Conservation (phyloP, 2,329 filamentous ascomycete genomes). For the Orbilia blumenaviensis region DNA sequence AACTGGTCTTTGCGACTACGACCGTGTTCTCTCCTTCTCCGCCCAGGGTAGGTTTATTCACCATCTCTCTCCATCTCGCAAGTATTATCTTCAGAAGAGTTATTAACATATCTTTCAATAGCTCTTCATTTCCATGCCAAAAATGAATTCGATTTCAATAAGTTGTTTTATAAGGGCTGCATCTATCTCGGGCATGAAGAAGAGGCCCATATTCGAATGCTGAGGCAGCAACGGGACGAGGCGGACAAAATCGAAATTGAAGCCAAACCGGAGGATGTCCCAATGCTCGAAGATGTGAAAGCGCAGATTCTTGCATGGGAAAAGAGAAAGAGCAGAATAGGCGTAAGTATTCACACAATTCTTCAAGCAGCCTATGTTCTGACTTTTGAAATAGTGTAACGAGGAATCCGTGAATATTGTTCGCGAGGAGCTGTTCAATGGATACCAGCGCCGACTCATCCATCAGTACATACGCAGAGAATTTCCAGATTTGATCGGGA, state of each 20-base stretch:
- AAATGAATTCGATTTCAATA: conserved; percentile 57
- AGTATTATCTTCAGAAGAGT: not conserved
- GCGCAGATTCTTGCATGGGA: conserved; percentile 20
- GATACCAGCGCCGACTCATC: conserved; percentile 72
- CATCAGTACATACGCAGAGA: conserved; percentile 73
- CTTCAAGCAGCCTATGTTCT: not conserved
- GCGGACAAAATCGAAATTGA: conserved; percentile 14
- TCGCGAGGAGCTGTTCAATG: conserved; percentile 62
- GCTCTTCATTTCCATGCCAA: conserved; percentile 41
- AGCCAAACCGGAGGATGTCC: conserved; percentile 3
- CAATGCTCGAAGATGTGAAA: conserved; percentile 12
- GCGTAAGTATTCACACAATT: not conserved
- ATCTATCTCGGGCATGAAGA: conserved; percentile 56
- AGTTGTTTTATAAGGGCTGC: conserved; percentile 50
- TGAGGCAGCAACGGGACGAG: conserved; percentile 4
- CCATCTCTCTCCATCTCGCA: not conserved
- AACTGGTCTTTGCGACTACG: conserved; percentile 9
- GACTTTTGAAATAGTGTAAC: not conserved
- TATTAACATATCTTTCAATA: conserved; percentile 38
- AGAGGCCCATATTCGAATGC: conserved; percentile 52
- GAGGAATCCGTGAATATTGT: conserved; percentile 52
- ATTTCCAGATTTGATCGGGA: conserved; percentile 64
- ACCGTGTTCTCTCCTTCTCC: conserved; percentile 17
- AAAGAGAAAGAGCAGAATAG: not conserved
- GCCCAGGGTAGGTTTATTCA: conserved; percentile 25